Conservation (phyloP, 2,329 filamentous ascomycete genomes). For the Trichoderma harzianum region DNA sequence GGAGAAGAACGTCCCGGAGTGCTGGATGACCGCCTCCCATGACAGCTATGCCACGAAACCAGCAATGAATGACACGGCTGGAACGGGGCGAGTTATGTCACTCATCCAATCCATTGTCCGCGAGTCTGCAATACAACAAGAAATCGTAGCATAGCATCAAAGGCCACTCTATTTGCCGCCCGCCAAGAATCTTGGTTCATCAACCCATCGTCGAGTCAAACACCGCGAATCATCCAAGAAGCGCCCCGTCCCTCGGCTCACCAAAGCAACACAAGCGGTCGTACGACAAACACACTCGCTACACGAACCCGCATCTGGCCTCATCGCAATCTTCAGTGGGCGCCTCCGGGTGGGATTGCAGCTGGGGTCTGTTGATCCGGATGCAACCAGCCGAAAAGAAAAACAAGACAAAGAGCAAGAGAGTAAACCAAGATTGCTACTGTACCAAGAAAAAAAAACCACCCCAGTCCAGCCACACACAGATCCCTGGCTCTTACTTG, state of each 20-base stretch:
- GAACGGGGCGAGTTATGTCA: background rate
- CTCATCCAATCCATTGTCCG: background rate
- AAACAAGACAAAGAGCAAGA: background rate
- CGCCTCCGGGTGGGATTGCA: background rate
- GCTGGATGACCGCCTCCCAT: background rate
- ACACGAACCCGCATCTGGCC: background rate
- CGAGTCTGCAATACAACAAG: background rate
- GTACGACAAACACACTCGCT: background rate
- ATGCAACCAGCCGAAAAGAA: background rate
- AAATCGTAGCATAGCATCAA: background rate
- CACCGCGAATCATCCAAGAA: background rate
- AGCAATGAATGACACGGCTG: background rate
- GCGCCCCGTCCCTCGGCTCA: background rate
- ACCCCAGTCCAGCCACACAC: background rate
- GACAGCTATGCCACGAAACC: background rate
- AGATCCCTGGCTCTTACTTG: background rate
- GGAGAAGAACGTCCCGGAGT: background rate
- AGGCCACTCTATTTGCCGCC: background rate
- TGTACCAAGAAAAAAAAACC: background rate
- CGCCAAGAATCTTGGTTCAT: background rate
- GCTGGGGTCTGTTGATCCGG: slow-evolving; percentile 10
- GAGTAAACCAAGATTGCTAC: background rate
- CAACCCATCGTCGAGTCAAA: background rate
- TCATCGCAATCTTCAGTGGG: slow-evolving; percentile 2
- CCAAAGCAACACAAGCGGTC: background rate